Base-by-base conservation (phyloP, 2,329 filamentous ascomycete genomes). In the Malbranchea zuffiana region DNA sequence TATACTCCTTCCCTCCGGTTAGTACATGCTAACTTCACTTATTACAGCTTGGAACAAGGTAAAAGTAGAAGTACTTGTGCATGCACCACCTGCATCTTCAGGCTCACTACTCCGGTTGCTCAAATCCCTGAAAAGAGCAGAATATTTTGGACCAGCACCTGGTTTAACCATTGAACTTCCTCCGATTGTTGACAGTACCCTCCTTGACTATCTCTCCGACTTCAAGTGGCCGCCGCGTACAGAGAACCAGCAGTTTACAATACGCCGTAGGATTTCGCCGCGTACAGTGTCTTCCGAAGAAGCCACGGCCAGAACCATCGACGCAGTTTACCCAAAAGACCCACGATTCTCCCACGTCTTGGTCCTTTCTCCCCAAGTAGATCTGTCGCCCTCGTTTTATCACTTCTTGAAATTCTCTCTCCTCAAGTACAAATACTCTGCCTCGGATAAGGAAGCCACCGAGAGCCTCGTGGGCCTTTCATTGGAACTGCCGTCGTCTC, bases 151-250 rank as follows among this genome's bases (percentile, higher is more conserved):
- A 0, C 65, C 71, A 1, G 62, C 72, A 2, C 87, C 87, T 3
- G 77, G 81, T 44, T 65, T 98, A 31, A 93, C 82, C 2, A 76
- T 96, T 33, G 87, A 96, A 53, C 67, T 98, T 5, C 85, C 87
- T 0, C 64, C 74, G 18, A 62, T 74, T 19, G 63, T 87, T 12
- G 84, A 94, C 47, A 56, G 66, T 3, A 67, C 75, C 2, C 73
- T 82, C 4, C 67, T 74, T 35, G 61, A 62, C 10, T 85, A 78
- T 45, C 55, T 93, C 7, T 60, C 73, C 31, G 56, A 51, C 1
- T 83, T 85, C 45, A 62, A 66, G 20, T 90, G 83, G 80, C 82
- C 83, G 32, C 69, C 76, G 8, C 41, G 57, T 6, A 33, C 65
- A 55, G 15, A 60, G 60, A 43, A 57, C 32, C 65, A 54, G 41